Evolutionary conservation across 2,329 filamentous ascomycete species (phyloP), one percentile per base, ranked within the genome.

Genomic region (Hypoxylon sp.): DNA sequence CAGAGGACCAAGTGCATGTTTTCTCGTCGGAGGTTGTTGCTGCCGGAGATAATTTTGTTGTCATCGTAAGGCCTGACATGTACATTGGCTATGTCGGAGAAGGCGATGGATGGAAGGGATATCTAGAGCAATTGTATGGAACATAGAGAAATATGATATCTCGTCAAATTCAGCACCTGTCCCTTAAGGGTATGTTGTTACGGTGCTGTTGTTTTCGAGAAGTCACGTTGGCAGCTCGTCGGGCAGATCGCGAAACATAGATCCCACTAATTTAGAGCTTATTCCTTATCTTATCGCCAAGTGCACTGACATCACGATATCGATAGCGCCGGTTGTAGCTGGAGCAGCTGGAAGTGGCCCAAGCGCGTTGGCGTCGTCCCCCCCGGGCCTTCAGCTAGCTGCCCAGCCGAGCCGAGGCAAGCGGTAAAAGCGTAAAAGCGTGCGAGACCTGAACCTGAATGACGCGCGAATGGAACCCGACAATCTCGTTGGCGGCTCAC

Each of bases 31-130:
- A 79, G 21, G 76, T 77, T 72, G 74, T 77, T 29, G 56, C 65
- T 2, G 32, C 69, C 1, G 72, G 71, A 2, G 77, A 79, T 37
- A 51, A 68, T 3, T 78, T 76, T 44, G 68, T 72, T 3, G 78
- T 81, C 2, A 75, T 82, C 2, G 78, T 82, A 19, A 75, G 80
- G 11, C 80, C 80, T 13, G 80, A 82, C 63, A 80, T 81, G 80
- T 82, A 82, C 54, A 76, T 82, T 64, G 80, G 79, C 13, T 78
- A 75, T 56, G 78, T 80, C 17, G 76, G 77, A 15, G 62, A 62
- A 42, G 63, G 72, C 65, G 46, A 70, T 55, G 74, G 73, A n/a
- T 78, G 75, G 70, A 72, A 68, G 39, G 56, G 67, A 29, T 80
- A 80, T 46, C 32, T 63, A 15, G 50, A 62, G 17, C 50, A 56